Evolutionary conservation across 352 stramenopile species (phyloP), one percentile per base, ranked within the genome.

Genomic region (Globisporangium mamillatum): DNA sequence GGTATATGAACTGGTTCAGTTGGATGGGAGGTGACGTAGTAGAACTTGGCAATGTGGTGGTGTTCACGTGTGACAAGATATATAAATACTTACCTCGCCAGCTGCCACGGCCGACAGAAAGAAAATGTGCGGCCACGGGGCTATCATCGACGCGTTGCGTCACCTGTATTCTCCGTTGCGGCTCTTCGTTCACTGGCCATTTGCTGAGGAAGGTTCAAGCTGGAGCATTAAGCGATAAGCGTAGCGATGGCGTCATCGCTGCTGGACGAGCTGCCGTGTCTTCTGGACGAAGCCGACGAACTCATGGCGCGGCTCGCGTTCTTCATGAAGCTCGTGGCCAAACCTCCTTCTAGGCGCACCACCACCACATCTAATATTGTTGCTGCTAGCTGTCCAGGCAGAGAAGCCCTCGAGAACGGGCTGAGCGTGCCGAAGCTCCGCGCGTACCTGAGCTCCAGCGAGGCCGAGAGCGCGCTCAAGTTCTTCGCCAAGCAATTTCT

Each of bases 211-310:
- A 64, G 9, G 32, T 12, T 18, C 29, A 29, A 46, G 14, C 38
- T 41, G 36, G 27, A 32, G 27, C 27, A 32, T 32, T 32, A 41
- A 41, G 9, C 36, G 1, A 14, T 9, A 53, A 25, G 20, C 5
- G 25, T 32, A 16, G 5, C 24, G n/a, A 84, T 90, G 83, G 73
- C 75, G 48, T 81, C 80, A 14, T 78, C 75, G 48, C 60, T 91
- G 34, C 74, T 89, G 16, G 83, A 90, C 70, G 81, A 91, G 63
- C 72, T 91, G 1, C 83, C 83, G 18, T 86, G 78, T 69, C 69
- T 90, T 20, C 69, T 90, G 16, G 75, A 82, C 38, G 83, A 91
- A 69, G 79, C 78, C 1, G 79, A 89, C 44, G 78, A 88, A 53
- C 76, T 91, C 57, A 82, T 81, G 68, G 74, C 78, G 18, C 78